Base-by-base conservation (phyloP, 129 eudicot genomes). In the Escallonia herrerae region DNA sequence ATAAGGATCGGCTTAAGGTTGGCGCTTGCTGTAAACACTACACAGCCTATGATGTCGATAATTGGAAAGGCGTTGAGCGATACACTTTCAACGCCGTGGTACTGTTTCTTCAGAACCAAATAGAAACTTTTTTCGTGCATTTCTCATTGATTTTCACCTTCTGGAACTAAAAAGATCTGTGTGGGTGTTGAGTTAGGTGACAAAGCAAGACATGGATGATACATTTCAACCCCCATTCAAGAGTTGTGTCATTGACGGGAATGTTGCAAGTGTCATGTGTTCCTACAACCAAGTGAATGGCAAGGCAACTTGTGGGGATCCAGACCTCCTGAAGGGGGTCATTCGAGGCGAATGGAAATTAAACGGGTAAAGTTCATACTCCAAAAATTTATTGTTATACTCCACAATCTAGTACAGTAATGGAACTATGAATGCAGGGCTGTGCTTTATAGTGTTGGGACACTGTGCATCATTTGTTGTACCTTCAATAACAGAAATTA, bases 231-330 rank as follows among this genome's bases (percentile, higher is more conserved):
- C 95, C 5, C 99, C 99, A 65, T 94, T 94, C 72, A 89, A 89
- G 88, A 89, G 93, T 49, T 94, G 99, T 74, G 95, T 94, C 62
- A 8, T 77, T 65, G 96, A 94, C 60, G 99, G 99, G 57, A 89
- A 94, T 70, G 99, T 89, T 45, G 97, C 96, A 5, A 94, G 99
- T 72, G 99, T 94, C 3, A 94, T 94, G 99, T 94, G 99, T 79
- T 89, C 99, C 49, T 94, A 94, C 72, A 94, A 94, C 69, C 87
- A 89, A 78, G 95, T 94, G 22, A 94, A 94, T 63, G 99, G 99
- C 62, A 94, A 72, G 62, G 87, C 99, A 40, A 86, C 90, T 8
- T 94, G 99, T 74, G 99, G 90, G 39, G 97, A 94, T 68, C 79
- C 83, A 6, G 86, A 89, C 65, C 86, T 94, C 15, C 75, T 94